phyloP scores from a whole-genome alignment of 495 filamentous ascomycete genomes.

The Penicillium lagena region DNA sequence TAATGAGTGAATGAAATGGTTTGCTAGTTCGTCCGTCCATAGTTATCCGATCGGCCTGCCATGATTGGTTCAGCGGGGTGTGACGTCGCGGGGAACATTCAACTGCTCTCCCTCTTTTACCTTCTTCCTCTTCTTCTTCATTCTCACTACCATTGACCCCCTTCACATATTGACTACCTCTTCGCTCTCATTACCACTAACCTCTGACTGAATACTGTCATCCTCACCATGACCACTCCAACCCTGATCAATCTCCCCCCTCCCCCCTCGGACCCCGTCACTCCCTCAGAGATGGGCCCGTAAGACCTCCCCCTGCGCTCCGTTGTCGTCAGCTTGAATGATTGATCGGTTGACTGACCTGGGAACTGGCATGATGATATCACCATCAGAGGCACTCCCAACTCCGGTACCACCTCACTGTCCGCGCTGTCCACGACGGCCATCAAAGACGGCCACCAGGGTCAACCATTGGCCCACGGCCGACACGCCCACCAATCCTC shows the following conservation, averaged over 20 bases:
- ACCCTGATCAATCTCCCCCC: constrained; percentile 84
- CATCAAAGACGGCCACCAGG: constrained; percentile 89
- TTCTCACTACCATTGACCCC: background rate
- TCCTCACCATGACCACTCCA: constrained; percentile 31
- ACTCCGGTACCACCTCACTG: constrained; percentile 77
- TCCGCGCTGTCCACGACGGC: constrained; percentile 84
- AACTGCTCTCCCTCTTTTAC: background rate
- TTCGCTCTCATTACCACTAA: background rate
- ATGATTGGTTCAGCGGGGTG: no score
- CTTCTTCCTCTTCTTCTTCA: constrained; percentile 9
- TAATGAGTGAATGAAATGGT: constrained; percentile 17
- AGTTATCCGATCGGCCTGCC: background rate
- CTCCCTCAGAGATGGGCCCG: constrained; percentile 84
- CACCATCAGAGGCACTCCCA: constrained; percentile 72
- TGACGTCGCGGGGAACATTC: constrained; percentile 13
- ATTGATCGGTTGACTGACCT: constrained; percentile 7
- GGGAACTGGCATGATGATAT: background rate
- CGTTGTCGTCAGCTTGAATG: constrained; percentile 4
- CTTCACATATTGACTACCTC: constrained; percentile 11
- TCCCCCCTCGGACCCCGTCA: constrained; percentile 75
- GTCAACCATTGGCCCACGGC: constrained; percentile 50
- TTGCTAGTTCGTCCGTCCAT: background rate
- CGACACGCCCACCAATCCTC: constrained; percentile 51
- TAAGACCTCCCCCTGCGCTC: constrained; percentile 41
- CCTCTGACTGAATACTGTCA: background rate